Evolutionary conservation across 768 basidiomycete genomes (phyloP), one percentile per base, ranked within the genome.

Genomic region (Nevesoporus exiguus): DNA sequence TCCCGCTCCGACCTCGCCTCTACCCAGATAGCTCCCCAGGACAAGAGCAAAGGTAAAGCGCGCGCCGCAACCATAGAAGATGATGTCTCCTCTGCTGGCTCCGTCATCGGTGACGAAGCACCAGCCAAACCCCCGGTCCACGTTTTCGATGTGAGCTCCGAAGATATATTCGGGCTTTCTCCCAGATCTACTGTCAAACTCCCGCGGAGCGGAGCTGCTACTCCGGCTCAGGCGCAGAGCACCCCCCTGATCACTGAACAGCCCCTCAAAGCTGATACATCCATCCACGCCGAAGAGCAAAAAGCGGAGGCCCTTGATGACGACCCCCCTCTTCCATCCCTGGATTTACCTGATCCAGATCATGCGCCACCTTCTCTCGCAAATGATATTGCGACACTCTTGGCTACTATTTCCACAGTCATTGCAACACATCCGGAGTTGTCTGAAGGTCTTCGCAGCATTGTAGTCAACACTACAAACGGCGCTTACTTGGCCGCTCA

Each of bases 401-500:
- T 92, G 52, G 76, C 75, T 29, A 77, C 76, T 2, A 66, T 91
- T 51, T 79, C 77, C 39, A 71, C 67, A n/a, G 75, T 84, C 29
- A 65, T 90, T 40, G 72, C 79, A 0, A 67, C 80, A 6, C 86
- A 91, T 60, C 90, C 90, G 5, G 88, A 92, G 57, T 68, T 92
- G 11, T 79, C 85, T 3, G 84, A 87, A 51, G 79, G 78, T 41
- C 65, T 92, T 52, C 83, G 81, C 52, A 84, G 80, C 63, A 80
- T 92, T 31, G 66, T 83, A 42, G 73, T 73, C 47, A 88, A 90
- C 59, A 74, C 84, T 5, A 74, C 77, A 6, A 80, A 74, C 47
- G 89, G 88, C 22, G 74, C 78, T 9, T 91, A 92, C 64, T 92
- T 86, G 88, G 67, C 73, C 33, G 68, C 76, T 27, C 86, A 89